These are phyloP conservation scores for Claviceps pusilla DNA, from an alignment of 2,329 filamentous ascomycete species.

Conservation along the genomic window DNA sequence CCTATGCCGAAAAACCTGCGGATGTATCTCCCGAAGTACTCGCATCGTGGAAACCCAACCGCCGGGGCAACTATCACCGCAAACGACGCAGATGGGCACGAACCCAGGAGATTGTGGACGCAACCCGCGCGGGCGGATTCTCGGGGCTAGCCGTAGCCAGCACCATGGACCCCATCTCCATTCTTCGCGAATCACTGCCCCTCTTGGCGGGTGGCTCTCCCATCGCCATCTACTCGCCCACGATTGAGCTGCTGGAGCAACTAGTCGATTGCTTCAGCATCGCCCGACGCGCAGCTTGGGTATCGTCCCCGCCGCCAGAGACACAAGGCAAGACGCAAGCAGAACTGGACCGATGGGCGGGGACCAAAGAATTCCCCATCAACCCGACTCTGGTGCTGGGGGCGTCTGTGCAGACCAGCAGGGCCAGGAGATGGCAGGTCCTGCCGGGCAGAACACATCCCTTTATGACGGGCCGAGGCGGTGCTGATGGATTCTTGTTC, in stretches of 20 bases:
- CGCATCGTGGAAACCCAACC: slow-evolving; percentile 60
- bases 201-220: slow-evolving; percentile 70
- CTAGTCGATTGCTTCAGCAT: slow-evolving; percentile 77
- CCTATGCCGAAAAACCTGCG: slow-evolving; percentile 54
- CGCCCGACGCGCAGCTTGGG: slow-evolving; percentile 62
- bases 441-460: slow-evolving; percentile 85
- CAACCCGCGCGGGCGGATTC: slow-evolving; percentile 60
- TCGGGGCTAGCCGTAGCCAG: slow-evolving; percentile 71
- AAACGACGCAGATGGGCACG: slow-evolving; percentile 75
- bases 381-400: slow-evolving; percentile 76
- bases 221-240: slow-evolving; percentile 71
- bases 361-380: slow-evolving; percentile 64
- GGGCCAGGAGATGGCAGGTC: slow-evolving; percentile 75
- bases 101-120: slow-evolving; percentile 56
- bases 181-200: slow-evolving; percentile 62
- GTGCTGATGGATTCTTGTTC: slow-evolving; percentile 81
- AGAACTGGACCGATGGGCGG: slow-evolving; percentile 40
- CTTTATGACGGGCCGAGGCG: slow-evolving; percentile 76
- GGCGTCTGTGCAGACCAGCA: slow-evolving; percentile 64
- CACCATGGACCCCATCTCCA: slow-evolving; percentile 62
- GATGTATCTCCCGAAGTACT: slow-evolving; percentile 45
- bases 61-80: slow-evolving; percentile 71
- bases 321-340: slow-evolving; percentile 27
- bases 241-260: slow-evolving; percentile 61
- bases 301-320: slow-evolving; percentile 34